Evolutionary conservation across 2,329 filamentous ascomycete species (phyloP), one percentile per base, ranked within the genome.

Genomic region (Verticillium isaacii): DNA sequence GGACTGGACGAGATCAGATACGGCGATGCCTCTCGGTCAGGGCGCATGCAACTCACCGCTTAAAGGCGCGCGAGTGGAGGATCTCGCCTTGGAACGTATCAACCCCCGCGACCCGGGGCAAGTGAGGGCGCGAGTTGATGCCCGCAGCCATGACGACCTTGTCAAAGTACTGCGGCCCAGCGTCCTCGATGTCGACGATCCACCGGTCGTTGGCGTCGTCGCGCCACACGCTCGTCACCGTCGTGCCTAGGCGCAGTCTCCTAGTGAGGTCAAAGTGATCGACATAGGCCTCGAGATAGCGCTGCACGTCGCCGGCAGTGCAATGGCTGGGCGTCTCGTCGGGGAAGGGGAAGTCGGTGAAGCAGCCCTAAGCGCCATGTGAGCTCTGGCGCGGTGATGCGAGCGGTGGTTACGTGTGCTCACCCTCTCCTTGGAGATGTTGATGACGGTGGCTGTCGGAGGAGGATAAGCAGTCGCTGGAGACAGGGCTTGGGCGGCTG

Each of bases 11-110:
- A 23, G 17, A 0, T 23, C 3, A 32, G 2, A 14, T 1, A 36
- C 11, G 2, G 34, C 11, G 34, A 36, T 17, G 23, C n/a, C 54
- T 56, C 32, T 29, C 25, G 8, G 2, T 32, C 25, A 56, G 32
- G 2, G 25, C 76, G 60, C 9, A 8, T 66, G 19, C 8, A 57
- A 56, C 39, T 60, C 64, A 57, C 32, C 32, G 61, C 61, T 62
- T 19, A 64, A 64, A 61, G n/a, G 29, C 19, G 32, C 37, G 72
- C 0, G 74, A 73, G 61, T 82, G 80, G 2, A 80, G 69, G 3
- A 77, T 64, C 2, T 70, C 65, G 9, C 78, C 78, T 23, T 72
- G 55, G 39, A 79, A 81, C 19, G 69, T 67, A 0, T 75, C 74
- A 14, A 71, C 58, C 0, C 73, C 77, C 29, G 71, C 67, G 4